phyloP scores from a whole-genome alignment of 805 yeast species.

The Candida vaughaniae region DNA sequence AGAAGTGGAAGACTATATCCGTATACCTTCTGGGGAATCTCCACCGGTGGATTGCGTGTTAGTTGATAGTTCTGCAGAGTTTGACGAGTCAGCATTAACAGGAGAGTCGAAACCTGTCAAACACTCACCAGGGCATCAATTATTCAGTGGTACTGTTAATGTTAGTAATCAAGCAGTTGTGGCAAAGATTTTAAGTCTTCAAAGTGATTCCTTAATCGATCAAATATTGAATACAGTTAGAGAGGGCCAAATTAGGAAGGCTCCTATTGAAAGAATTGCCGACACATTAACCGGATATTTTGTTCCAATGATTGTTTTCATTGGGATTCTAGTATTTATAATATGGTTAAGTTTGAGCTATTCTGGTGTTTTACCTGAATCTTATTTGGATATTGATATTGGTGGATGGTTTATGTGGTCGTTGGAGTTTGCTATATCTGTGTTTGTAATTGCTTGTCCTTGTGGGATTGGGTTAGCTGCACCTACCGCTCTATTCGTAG shows the following conservation, averaged over 20 bases:
- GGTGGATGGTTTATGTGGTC: slow-evolving; percentile 83
- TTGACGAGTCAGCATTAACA: slow-evolving; percentile 62
- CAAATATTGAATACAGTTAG: slow-evolving; percentile 69
- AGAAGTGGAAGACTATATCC: slow-evolving; percentile 52
- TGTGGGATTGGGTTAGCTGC: slow-evolving; percentile 86
- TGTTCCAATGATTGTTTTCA: slow-evolving; percentile 63
- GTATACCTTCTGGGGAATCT: slow-evolving; percentile 54
- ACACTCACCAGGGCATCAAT: slow-evolving; percentile 59
- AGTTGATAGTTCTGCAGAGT: slow-evolving; percentile 45
- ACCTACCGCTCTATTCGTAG: slow-evolving; percentile 79
- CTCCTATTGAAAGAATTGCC: slow-evolving; percentile 72
- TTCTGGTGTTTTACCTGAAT: slow-evolving; percentile 50
- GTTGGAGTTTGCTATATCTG: slow-evolving; percentile 72
- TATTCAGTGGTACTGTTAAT: slow-evolving; percentile 73
- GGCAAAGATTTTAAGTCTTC: slow-evolving; percentile 56
- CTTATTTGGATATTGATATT: slow-evolving; percentile 59
- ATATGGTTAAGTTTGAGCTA: slow-evolving; percentile 64
- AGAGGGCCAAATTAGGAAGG: slow-evolving; percentile 69
- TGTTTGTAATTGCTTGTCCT: slow-evolving; percentile 82
- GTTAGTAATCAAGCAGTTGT: slow-evolving; percentile 53
- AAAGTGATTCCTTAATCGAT: slow-evolving; percentile 66
- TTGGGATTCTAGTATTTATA: slow-evolving; percentile 65
- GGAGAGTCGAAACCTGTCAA: slow-evolving; percentile 63
- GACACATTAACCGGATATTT: slow-evolving; percentile 68
- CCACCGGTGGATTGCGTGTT: slow-evolving; percentile 60